Evolutionary conservation across 2,329 filamentous ascomycete genomes (phyloP).

Genomic region (Epichloe amarillans): DNA sequence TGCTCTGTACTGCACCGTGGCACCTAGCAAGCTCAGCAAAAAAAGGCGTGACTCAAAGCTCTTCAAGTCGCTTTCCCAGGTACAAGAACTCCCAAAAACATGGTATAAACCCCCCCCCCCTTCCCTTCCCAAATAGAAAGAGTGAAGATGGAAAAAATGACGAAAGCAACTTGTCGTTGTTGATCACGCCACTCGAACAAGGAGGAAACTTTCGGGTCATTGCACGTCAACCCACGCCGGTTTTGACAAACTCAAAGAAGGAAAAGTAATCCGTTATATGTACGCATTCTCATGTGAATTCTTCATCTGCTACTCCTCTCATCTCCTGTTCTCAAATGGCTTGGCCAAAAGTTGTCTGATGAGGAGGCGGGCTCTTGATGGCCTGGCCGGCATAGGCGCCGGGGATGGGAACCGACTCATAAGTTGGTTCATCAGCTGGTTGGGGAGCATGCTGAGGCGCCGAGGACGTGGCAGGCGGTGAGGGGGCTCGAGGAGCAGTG

Average conservation of each 20-base stretch:
- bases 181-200: neutral
- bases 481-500: conserved; percentile 14
- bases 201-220: too few species aligned
- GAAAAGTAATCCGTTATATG: neutral
- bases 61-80: neutral
- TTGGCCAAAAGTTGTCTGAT: conserved; percentile 30
- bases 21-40: neutral
- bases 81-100: conserved; percentile 6
- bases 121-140: conserved; percentile 6
- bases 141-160: conserved; percentile 3
- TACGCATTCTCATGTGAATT: neutral
- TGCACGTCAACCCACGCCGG: too few species aligned
- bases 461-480: conserved; percentile 8
- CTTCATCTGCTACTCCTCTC: neutral
- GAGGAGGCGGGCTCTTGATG: conserved; percentile 36
- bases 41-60: neutral
- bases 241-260: too few species aligned
- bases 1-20: neutral
- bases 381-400: conserved; percentile 58
- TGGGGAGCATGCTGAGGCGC: conserved; percentile 43
- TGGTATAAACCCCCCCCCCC: conserved; percentile 8
- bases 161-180: neutral
- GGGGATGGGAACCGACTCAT: conserved; percentile 79
- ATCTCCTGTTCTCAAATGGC: conserved; percentile 8
- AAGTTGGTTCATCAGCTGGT: conserved; percentile 69